Base-by-base conservation (phyloP, 129 eudicot species). In the Flaveria sonorensis region DNA sequence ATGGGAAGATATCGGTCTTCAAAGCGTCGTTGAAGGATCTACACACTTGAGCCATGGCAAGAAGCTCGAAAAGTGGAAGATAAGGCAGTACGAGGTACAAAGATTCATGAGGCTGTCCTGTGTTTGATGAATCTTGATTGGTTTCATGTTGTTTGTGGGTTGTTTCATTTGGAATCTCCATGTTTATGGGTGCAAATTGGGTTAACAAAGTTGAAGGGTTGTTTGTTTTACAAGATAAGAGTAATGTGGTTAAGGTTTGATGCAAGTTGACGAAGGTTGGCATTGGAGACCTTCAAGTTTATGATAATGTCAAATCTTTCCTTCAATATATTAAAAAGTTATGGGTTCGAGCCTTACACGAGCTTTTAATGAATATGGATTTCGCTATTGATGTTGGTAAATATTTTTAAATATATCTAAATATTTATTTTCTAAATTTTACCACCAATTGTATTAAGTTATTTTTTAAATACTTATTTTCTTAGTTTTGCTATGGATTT, bases 61-160 rank as follows among this genome's bases (percentile, higher is more conserved):
- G 88, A 79, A 93, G 98, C 79, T 93, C 92, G 61, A 73, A 86
- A 21, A 90, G 79, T 24, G 92, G 98, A 77, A 93, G 96, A 77
- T 81, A 87, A 59, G 92, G 55, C 47, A 93, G 77, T n/a, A 84
- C 89, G 36, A 85, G 84, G 77, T 79, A 93, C 46, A 90, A 53
- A 32, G 92, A 86, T 83, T 88, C 96, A 82, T 86, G 89, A 19
- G 96, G 94, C 62, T 82, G 80, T 51, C 73, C 83, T 10, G 67
- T 46, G 72, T 75, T 48, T 46, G 71, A 72, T 68, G 52, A 62
- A 45, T 68, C 68, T 36, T 77, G 75, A 42, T 73, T 63, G 47
- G 57, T 51, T 81, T 60, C 19, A 1, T 48, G 50, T 68, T 76
- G 45, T 28, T 66, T 45, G 73, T 71, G 63, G 26, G 72, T 74